These are phyloP conservation scores for Lasiodiplodia citricola DNA, from an alignment of 2,329 filamentous ascomycete species.

Conservation along the genomic window DNA sequence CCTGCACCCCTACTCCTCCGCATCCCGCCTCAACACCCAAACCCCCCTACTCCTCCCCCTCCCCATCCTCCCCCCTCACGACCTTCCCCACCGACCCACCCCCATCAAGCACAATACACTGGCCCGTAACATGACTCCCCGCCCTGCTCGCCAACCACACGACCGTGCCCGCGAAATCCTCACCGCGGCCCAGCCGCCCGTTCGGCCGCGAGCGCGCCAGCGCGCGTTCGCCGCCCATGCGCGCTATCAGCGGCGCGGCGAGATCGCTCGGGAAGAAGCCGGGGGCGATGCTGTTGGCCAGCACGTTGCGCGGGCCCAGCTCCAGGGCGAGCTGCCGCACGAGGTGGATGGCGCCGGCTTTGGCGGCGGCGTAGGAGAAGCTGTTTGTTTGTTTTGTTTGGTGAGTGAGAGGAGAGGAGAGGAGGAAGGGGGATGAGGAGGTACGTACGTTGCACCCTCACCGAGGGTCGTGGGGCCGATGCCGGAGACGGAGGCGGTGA, in stretches of 20 bases:
- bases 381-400: not conserved
- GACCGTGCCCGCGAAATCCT: constrained; percentile 46
- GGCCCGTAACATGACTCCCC: not conserved
- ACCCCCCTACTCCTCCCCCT: not conserved
- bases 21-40: too few relatives aligned
- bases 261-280: constrained; percentile 48
- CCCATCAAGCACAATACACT: constrained; percentile 8
- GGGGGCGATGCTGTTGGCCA: constrained; percentile 46
- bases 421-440: not conserved
- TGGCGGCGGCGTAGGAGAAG: constrained; percentile 48
- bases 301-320: constrained; percentile 46
- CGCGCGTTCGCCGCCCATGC: constrained; percentile 49
- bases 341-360: constrained; percentile 47
- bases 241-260: constrained; percentile 45
- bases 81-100: not conserved
- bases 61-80: not conserved
- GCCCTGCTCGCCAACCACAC: constrained; percentile 34
- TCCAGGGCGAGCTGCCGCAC: constrained; percentile 47
- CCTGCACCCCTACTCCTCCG: not conserved
- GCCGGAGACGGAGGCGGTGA: constrained; percentile 45
- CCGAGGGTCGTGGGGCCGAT: constrained; percentile 44
- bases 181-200: constrained; percentile 39
- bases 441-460: constrained; percentile 38
- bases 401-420: not conserved
- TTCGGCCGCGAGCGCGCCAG: constrained; percentile 40